These are phyloP conservation scores for Mycena belliarum DNA, from an alignment of 768 basidiomycete species.

Conservation along the genomic window DNA sequence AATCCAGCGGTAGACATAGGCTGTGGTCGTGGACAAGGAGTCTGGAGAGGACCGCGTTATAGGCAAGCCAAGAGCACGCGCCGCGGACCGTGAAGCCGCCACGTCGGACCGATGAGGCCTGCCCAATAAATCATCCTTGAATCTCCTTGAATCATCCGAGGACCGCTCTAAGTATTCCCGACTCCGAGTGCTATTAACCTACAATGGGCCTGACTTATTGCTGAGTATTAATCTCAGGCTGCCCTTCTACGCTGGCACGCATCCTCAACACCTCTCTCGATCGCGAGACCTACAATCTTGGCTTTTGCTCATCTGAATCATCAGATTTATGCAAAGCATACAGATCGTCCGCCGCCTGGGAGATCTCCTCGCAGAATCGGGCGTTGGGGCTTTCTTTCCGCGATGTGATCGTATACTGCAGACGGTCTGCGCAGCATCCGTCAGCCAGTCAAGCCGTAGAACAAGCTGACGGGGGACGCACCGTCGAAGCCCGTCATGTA, in stretches of 20 bases:
- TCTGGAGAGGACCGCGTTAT: no score
- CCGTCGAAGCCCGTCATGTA: slow-evolving; percentile 91
- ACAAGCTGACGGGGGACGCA: no score
- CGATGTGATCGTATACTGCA: slow-evolving; percentile 89
- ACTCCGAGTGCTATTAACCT: no score
- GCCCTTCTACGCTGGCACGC: no score
- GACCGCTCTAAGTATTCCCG: no score
- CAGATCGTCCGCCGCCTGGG: slow-evolving; percentile 62
- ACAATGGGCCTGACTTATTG: no score
- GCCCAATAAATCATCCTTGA: no score
- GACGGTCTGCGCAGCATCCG: slow-evolving; percentile 69
- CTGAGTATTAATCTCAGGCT: no score
- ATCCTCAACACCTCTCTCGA: no score
- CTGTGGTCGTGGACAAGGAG: slow-evolving; percentile 1
- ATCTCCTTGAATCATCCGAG: no score
- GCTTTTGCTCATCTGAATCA: slow-evolving; percentile 23
- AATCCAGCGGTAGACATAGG: slow-evolving; percentile 44
- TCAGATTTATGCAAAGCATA: slow-evolving; percentile 52
- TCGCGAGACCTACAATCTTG: slow-evolving; percentile 31
- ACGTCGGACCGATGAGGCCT: no score
- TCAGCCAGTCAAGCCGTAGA: neutral
- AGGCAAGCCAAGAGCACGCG: no score
- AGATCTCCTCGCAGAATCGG: slow-evolving; percentile 71
- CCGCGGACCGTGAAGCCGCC: neutral
- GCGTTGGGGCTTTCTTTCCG: slow-evolving; percentile 81